Percentiles rank a stretch among this genome's conserved stretches.
Conservation (phyloP, 129 eudicot species). For the Artemisia argyi region DNA sequence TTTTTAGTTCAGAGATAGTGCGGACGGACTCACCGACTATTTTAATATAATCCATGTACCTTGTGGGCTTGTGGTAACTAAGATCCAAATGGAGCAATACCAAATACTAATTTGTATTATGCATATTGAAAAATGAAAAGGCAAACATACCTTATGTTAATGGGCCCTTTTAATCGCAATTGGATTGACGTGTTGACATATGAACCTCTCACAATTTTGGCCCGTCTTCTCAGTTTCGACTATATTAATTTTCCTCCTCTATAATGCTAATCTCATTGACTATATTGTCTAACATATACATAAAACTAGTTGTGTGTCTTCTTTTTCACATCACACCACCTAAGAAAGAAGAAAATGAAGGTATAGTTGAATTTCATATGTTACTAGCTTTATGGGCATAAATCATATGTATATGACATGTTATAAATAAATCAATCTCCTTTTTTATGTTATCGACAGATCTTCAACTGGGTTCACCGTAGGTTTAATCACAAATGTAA, state of each 20-base stretch:
- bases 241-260: slow-evolving; percentile 15
- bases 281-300: background rate
- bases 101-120: slow-evolving; percentile 14
- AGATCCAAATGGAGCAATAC: background rate
- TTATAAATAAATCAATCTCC: background rate
- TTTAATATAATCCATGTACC: background rate
- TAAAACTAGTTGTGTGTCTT: background rate
- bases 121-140: slow-evolving; percentile 22
- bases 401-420: background rate
- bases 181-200: slow-evolving; percentile 18
- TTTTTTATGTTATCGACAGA: slow-evolving; percentile 33
- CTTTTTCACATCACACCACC: slow-evolving; percentile 1
- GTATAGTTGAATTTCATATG: background rate
- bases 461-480: slow-evolving; percentile 80
- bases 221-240: slow-evolving; percentile 13
- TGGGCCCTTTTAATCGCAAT: slow-evolving; percentile 13
- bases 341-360: slow-evolving; percentile 35
- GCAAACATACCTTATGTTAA: slow-evolving; percentile 31
- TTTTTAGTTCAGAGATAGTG: background rate
- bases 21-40: background rate
- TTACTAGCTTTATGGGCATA: background rate
- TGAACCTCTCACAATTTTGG: slow-evolving; percentile 25
- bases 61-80: background rate
- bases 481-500: slow-evolving; percentile 61
- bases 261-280: slow-evolving; percentile 1